Conservation (phyloP, 1,284 basidiomycete species). For the Fomes fomentarius region DNA sequence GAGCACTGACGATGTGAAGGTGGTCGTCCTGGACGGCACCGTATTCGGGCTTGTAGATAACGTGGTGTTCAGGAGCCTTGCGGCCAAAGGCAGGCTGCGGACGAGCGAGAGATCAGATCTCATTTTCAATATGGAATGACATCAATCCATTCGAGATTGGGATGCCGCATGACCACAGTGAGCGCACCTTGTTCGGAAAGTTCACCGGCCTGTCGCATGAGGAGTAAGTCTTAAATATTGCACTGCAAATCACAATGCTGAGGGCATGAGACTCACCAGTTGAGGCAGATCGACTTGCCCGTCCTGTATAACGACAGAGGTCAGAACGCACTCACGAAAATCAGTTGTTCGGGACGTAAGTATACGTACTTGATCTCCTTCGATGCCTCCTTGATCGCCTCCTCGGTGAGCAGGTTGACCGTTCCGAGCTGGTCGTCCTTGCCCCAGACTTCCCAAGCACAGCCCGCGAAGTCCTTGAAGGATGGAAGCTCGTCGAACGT, state of each 20-base stretch:
- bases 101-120: neutral
- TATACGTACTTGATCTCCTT: constrained; percentile 59
- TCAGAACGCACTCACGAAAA: neutral
- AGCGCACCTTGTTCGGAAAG: constrained; percentile 62
- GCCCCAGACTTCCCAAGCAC: constrained; percentile 78
- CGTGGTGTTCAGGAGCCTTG: constrained; percentile 52
- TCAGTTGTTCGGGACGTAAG: no score
- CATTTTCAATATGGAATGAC: neutral
- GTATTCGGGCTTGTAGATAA: constrained; percentile 21
- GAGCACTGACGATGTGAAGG: constrained; percentile 59
- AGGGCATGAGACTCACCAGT: constrained; percentile 51
- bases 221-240: no score
- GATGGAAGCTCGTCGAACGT: constrained; percentile 63
- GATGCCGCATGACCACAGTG: neutral
- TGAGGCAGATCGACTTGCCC: constrained; percentile 60
- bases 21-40: constrained; percentile 57
- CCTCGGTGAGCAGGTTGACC: constrained; percentile 68
- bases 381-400: constrained; percentile 62
- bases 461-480: constrained; percentile 60
- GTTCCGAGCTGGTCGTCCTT: constrained; percentile 72
- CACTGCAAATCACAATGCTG: no score
- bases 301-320: no score
- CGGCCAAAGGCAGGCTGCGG: constrained; percentile 59
- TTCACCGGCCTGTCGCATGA: constrained; percentile 59
- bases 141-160: neutral